Conservation (phyloP, 2,329 filamentous ascomycete species). For the Teratosphaeria pseudoeucalypti region DNA sequence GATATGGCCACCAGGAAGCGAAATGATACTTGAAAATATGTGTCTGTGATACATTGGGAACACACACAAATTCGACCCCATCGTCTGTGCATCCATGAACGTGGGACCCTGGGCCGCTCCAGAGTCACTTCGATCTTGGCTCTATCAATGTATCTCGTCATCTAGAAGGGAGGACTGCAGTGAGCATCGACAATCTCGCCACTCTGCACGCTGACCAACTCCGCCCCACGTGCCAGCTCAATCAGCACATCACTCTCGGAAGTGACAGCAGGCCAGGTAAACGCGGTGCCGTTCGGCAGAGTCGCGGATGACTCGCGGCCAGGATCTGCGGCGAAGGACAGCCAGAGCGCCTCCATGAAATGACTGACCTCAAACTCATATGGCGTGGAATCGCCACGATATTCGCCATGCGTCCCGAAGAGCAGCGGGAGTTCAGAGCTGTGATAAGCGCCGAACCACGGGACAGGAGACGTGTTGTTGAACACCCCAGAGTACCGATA, state of each 20-base stretch:
- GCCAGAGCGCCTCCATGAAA: slow-evolving; percentile 23
- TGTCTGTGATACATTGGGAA: too few relatives aligned
- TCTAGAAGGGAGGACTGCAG: background rate
- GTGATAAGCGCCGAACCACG: slow-evolving; percentile 34
- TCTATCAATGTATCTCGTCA: background rate
- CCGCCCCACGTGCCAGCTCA: background rate
- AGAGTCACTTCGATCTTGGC: too few relatives aligned
- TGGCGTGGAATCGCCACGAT: slow-evolving; percentile 10
- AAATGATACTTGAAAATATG: background rate
- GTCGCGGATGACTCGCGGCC: background rate
- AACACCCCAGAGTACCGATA: slow-evolving; percentile 32
- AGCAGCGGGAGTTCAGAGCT: slow-evolving; percentile 26
- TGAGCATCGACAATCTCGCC: background rate
- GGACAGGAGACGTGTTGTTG: slow-evolving; percentile 28
- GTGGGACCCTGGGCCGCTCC: too few relatives aligned
- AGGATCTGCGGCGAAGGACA: background rate
- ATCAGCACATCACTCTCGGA: background rate
- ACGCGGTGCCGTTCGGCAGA: background rate
- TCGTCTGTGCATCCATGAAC: too few relatives aligned
- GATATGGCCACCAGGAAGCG: background rate
- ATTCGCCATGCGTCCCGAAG: slow-evolving; percentile 28
- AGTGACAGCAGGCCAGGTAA: background rate
- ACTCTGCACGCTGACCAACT: background rate
- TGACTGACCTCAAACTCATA: slow-evolving; percentile 19
- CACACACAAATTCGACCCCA: too few relatives aligned